Percentiles rank a stretch among this genome's conserved stretches.
Evolutionary conservation across 176 grass and related monocot species (phyloP).

Genomic region (Musa troglodytarum): DNA sequence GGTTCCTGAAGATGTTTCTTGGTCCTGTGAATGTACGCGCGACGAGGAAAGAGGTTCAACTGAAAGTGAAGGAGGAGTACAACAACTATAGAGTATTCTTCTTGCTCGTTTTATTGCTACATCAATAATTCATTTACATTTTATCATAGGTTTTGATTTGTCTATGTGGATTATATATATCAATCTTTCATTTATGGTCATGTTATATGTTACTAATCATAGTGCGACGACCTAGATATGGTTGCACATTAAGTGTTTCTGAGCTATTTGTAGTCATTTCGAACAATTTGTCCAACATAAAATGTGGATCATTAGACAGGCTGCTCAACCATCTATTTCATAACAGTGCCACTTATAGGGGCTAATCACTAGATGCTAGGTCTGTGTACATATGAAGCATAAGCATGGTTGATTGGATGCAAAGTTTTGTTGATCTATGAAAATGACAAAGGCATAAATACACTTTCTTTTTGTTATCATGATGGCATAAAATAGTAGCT

Average conservation of each 20-base stretch:
- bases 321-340: no score
- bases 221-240: no score
- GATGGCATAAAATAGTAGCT: background rate
- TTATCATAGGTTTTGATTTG: background rate
- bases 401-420: no score
- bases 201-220: background rate
- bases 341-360: no score
- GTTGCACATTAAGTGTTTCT: no score
- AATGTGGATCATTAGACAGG: no score
- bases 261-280: no score
- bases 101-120: background rate
- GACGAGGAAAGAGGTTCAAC: slow-evolving; percentile 79
- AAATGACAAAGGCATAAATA: background rate
- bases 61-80: slow-evolving; percentile 97
- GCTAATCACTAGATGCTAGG: no score
- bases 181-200: background rate
- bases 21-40: slow-evolving; percentile 82
- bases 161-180: background rate
- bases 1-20: slow-evolving; percentile 78
- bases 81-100: slow-evolving; percentile 79
- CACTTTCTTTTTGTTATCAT: background rate
- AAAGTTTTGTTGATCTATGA: background rate
- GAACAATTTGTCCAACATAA: no score
- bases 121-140: background rate
- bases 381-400: no score